These are phyloP conservation scores for Ceratocystis ficicola DNA, from an alignment of 2,329 filamentous ascomycete species.

Conservation along the genomic window DNA sequence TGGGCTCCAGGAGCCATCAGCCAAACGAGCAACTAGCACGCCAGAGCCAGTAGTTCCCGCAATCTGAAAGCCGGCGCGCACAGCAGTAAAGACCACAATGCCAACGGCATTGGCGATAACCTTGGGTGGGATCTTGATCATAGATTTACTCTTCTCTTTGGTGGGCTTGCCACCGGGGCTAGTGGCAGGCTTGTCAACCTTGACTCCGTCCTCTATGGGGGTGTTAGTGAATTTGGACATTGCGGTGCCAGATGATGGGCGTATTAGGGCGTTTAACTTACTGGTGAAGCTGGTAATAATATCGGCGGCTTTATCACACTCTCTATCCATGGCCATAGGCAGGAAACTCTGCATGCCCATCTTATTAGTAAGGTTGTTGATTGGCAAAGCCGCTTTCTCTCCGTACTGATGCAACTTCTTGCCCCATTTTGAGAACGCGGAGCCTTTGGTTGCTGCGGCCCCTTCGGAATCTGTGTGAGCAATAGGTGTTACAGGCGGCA, in stretches of 20 bases:
- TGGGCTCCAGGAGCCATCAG: slow-evolving; percentile 61
- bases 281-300: slow-evolving; percentile 80
- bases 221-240: background rate
- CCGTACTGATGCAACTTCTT: slow-evolving; percentile 22
- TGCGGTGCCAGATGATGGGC: background rate
- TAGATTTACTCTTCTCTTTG: slow-evolving; percentile 35
- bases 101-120: slow-evolving; percentile 55
- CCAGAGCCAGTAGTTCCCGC: slow-evolving; percentile 57
- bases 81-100: slow-evolving; percentile 60
- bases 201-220: slow-evolving; percentile 34
- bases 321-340: slow-evolving; percentile 74
- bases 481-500: slow-evolving; percentile 7
- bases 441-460: slow-evolving; percentile 3
- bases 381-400: slow-evolving; percentile 35
- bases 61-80: slow-evolving; percentile 53
- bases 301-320: slow-evolving; percentile 78
- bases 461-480: slow-evolving; percentile 5
- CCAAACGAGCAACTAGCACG: slow-evolving; percentile 48
- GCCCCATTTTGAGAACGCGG: slow-evolving; percentile 18
- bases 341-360: slow-evolving; percentile 76
- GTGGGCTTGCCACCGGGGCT: slow-evolving; percentile 27
- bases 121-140: slow-evolving; percentile 43
- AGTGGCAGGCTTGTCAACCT: slow-evolving; percentile 37
- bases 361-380: slow-evolving; percentile 72
- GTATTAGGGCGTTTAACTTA: slow-evolving; percentile 33